Conservation (phyloP, 768 basidiomycete genomes). For the Boletus rufocinnamomeus region DNA sequence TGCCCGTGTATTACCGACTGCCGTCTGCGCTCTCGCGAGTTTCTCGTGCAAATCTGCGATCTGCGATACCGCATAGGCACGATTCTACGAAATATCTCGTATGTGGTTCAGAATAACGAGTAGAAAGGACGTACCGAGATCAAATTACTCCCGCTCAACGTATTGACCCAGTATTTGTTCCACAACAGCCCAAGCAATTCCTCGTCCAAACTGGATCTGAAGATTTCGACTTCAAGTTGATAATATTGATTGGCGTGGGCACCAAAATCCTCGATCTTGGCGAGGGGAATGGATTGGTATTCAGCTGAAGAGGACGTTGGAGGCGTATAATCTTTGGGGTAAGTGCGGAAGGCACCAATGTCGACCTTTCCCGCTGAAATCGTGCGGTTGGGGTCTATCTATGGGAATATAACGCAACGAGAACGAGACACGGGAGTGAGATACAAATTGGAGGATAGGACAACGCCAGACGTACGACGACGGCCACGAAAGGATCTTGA, state of each 20-base stretch:
- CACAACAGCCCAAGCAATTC: conserved; percentile 88
- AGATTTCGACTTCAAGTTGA: conserved; percentile 90
- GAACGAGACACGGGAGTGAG: not conserved
- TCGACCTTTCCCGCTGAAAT: conserved; percentile 98
- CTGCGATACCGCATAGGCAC: conserved; percentile 69
- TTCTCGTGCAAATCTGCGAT: conserved; percentile 90
- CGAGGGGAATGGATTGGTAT: conserved; percentile 94
- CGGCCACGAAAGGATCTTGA: conserved; percentile 95
- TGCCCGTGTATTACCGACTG: conserved; percentile 60
- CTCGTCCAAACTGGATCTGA: conserved; percentile 88
- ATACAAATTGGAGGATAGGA: not conserved
- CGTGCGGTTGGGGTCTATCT: conserved; percentile 98
- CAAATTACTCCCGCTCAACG: conserved; percentile 88
- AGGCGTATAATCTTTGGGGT: conserved; percentile 93
- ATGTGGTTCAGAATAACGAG: not conserved
- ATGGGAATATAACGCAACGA: not conserved
- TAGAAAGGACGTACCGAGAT: conserved; percentile 65
- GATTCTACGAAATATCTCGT: conserved; percentile 60
- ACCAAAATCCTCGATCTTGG: conserved; percentile 99
- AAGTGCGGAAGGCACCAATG: conserved; percentile 98
- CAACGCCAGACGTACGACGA: conserved; percentile 65
- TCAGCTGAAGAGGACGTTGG: conserved; percentile 69
- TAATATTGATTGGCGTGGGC: conserved; percentile 98
- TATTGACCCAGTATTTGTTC: conserved; percentile 99
- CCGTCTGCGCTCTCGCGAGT: conserved; percentile 66